Base-by-base conservation (phyloP, 345 rosid species). In the Camelina laxa region DNA sequence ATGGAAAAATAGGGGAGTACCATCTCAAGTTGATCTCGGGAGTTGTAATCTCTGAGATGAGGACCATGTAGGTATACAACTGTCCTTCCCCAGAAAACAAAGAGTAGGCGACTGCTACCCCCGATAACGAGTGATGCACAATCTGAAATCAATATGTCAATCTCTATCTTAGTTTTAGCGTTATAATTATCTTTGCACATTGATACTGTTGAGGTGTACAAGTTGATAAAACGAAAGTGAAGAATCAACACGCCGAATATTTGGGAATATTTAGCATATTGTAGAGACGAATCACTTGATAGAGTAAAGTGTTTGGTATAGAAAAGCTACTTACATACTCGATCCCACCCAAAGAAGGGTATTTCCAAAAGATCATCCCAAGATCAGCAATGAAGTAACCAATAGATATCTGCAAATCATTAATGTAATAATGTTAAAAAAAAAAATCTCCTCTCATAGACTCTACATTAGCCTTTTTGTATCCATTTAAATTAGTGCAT, bases 11-110 rank as follows among this genome's bases (percentile, higher is more conserved):
- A 33, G 35, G 61, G 33, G 79, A 65, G 79, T 85, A 93, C 98
- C 98, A 93, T 93, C 98, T 89, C 87, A 93, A 60, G 75, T 93
- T 88, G 72, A 93, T 84, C 85, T 82, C 97, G 2, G 98, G 98
- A 19, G 97, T 91, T 16, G 97, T 93, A 65, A 87, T 85, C 87
- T 91, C 98, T 1, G 97, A 91, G 72, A 91, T 86, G 72, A 93
- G 91, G 78, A 87, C 87, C 97, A 91, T 88, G 82, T 75, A 93
- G 1, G 90, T 85, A 53, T 93, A 91, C 47, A 93, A 80, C 76
- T 93, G 97, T 44, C 92, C 97, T 87, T 93, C 98, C 67, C 94
- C 89, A 16, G 92, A 78, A 69, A 88, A 81, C 88, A 93, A 85
- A 16, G 96, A 79, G 82, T 93, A 93, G 50, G 94, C 91, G 11